Evolutionary conservation across 2,329 filamentous ascomycete genomes (phyloP).

Genomic region (Fusarium sp.): DNA sequence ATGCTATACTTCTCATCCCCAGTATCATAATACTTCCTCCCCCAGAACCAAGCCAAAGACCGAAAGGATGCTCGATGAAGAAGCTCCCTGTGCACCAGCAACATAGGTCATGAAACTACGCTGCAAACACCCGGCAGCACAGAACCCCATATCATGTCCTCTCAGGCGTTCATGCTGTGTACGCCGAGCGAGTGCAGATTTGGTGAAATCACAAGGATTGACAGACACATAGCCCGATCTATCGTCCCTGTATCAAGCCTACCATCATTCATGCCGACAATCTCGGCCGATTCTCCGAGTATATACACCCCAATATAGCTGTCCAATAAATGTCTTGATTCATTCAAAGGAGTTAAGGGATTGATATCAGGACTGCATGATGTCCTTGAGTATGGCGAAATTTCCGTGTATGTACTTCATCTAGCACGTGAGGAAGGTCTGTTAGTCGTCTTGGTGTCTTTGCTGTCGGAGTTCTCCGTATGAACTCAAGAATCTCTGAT

Average conservation of each 20-base stretch:
- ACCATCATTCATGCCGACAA: neutral
- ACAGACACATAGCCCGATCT: neutral
- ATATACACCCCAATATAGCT: neutral
- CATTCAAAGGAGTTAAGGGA: neutral
- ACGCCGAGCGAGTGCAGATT: slow-evolving; percentile 20
- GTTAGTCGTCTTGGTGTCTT: neutral
- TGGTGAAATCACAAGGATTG: slow-evolving; percentile 16
- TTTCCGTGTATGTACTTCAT: neutral
- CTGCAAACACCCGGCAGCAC: slow-evolving; percentile 4
- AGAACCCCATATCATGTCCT: slow-evolving; percentile 8
- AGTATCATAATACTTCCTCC: neutral
- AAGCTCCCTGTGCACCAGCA: neutral
- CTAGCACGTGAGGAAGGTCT: neutral
- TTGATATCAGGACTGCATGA: neutral
- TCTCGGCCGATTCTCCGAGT: neutral
- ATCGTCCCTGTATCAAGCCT: neutral
- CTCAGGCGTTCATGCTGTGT: slow-evolving; percentile 32
- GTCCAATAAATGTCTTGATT: neutral
- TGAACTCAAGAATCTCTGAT: neutral
- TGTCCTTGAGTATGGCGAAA: neutral
- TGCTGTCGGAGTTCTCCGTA: neutral
- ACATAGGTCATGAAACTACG: slow-evolving; percentile 2
- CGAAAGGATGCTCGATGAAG: neutral
- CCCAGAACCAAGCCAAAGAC: neutral
- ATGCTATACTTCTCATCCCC: neutral